These are phyloP conservation scores for Leptomonas seymouri DNA, from an alignment of 208 protist genomes.

Conservation along the genomic window DNA sequence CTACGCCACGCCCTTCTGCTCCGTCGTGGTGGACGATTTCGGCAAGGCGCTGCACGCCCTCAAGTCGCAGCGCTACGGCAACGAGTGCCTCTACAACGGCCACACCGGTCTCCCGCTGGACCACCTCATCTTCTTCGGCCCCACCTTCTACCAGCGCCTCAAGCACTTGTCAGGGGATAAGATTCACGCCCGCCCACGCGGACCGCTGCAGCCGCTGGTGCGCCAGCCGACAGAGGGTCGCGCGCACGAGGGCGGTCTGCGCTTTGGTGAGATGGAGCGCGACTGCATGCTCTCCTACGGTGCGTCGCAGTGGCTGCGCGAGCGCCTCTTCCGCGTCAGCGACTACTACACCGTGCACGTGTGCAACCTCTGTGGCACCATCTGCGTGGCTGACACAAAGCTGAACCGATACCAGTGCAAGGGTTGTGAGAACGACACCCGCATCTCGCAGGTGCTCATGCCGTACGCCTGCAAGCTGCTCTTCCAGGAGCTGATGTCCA, in stretches of 20 bases:
- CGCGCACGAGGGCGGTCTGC: conserved; percentile 97
- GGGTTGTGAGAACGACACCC: conserved; percentile 96
- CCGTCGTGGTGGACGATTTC: conserved; percentile 96
- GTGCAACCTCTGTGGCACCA: conserved; percentile 93
- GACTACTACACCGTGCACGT: conserved; percentile 97
- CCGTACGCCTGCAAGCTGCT: conserved; percentile 99
- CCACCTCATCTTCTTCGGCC: conserved; percentile 99
- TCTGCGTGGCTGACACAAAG: conserved; percentile 68
- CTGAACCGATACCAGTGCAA: conserved; percentile 85
- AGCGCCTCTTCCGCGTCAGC: conserved; percentile 97
- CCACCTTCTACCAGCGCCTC: conserved; percentile 99
- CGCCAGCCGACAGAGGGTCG: conserved; percentile 99
- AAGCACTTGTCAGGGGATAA: conserved; percentile 99
- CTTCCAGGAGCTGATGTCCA: conserved; percentile 99
- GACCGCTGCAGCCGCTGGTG: conserved; percentile 95
- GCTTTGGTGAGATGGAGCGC: conserved; percentile 99
- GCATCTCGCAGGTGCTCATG: conserved; percentile 93
- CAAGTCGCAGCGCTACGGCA: conserved; percentile 98
- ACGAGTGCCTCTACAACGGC: conserved; percentile 96
- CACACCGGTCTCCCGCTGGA: conserved; percentile 98
- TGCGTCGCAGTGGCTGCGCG: conserved; percentile 94
- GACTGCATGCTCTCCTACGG: conserved; percentile 99
- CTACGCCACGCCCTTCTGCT: conserved; percentile 95
- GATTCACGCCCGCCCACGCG: conserved; percentile 97
- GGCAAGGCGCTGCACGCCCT: conserved; percentile 76